These are phyloP conservation scores for Murraya paniculata DNA, from an alignment of 345 rosid genomes.

Conservation along the genomic window DNA sequence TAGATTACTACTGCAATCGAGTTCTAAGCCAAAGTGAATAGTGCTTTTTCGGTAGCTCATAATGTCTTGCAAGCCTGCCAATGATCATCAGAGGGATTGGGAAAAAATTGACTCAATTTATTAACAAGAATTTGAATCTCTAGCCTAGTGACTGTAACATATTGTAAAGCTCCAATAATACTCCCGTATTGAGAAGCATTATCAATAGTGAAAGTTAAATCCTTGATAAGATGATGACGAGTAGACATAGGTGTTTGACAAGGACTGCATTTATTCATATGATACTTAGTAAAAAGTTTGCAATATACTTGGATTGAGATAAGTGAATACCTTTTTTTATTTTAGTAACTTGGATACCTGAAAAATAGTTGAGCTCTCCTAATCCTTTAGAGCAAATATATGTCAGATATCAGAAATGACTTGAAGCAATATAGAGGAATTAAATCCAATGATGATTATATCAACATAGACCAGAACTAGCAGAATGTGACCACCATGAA, in stretches of 20 bases:
- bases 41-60: too few relatives aligned
- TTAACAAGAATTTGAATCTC: too few relatives aligned
- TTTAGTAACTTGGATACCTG: neutral
- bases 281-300: neutral
- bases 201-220: neutral
- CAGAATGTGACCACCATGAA: neutral
- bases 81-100: neutral
- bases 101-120: too few relatives aligned
- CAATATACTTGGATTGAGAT: neutral
- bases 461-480: neutral
- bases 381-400: too few relatives aligned
- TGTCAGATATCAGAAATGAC: fast-evolving
- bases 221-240: too few relatives aligned
- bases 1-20: too few relatives aligned
- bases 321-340: neutral
- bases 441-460: neutral
- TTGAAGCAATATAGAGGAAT: neutral
- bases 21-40: too few relatives aligned
- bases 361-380: neutral
- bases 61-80: neutral
- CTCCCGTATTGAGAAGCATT: neutral
- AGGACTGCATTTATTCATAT: neutral
- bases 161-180: neutral
- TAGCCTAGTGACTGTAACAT: neutral
- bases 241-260: neutral